phyloP scores from a whole-genome alignment of 2,329 filamentous ascomycete genomes.

The Trichoderma harzianum region DNA sequence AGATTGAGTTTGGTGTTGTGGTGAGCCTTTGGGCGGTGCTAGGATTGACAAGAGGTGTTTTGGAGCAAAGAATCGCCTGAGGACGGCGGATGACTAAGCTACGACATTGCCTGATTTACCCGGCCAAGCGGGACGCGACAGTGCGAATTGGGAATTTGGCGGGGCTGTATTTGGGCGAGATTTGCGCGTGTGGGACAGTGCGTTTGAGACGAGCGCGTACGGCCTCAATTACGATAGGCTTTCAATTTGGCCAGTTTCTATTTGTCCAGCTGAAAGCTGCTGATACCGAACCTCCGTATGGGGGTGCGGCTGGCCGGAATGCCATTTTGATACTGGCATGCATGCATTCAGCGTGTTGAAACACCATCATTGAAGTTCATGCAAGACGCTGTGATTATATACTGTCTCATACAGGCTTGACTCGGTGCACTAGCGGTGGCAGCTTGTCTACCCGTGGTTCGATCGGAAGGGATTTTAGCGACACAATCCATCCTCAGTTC shows the following conservation, averaged over 20 bases:
- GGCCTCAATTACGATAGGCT: constrained; percentile 17
- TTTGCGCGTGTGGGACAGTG: constrained; percentile 22
- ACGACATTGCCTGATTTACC: constrained; percentile 26
- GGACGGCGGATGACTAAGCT: constrained; percentile 35
- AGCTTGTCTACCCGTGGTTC: not conserved
- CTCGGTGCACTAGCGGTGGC: not conserved
- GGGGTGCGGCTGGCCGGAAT: not conserved
- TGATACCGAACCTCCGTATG: not conserved
- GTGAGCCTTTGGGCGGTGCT: constrained; percentile 25
- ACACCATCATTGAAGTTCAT: not conserved
- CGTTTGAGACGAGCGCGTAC: not conserved
- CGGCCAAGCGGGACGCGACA: constrained; percentile 22
- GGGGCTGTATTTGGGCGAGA: not conserved
- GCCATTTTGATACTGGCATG: not conserved
- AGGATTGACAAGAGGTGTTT: constrained; percentile 32
- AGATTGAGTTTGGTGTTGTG: constrained; percentile 13
- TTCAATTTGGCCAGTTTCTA: constrained; percentile 26
- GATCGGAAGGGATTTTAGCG: not conserved
- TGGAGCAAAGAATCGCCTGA: constrained; percentile 30
- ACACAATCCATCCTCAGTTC: not conserved
- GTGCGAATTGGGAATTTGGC: constrained; percentile 29
- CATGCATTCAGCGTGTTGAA: not conserved
- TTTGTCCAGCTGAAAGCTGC: constrained; percentile 21
- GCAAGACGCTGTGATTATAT: not conserved
- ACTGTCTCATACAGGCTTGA: not conserved